These are phyloP conservation scores for Emergomyces pasteurianus DNA, from an alignment of 2,329 filamentous ascomycete genomes.

Conservation along the genomic window DNA sequence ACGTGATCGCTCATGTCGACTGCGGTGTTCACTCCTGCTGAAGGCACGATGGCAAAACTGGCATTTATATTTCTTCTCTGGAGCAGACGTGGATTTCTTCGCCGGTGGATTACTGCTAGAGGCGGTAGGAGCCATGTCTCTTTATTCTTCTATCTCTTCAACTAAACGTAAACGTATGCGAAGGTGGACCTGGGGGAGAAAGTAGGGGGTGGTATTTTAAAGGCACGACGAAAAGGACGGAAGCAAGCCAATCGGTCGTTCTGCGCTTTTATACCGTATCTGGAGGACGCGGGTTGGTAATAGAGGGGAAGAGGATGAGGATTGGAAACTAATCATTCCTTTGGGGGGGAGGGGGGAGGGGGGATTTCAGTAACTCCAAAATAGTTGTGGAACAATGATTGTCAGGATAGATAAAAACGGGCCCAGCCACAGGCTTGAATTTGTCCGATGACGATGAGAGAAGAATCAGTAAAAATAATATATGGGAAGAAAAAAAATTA, in stretches of 20 bases:
- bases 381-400: conserved; percentile 6
- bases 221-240: conserved; percentile 13
- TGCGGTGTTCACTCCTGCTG: conserved; percentile 92
- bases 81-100: conserved; percentile 68
- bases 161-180: conserved; percentile 9
- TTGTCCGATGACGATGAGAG: not conserved
- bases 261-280: conserved; percentile 32
- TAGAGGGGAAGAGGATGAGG: conserved; percentile 22
- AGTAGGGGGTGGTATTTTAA: conserved; percentile 3
- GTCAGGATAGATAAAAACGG: conserved; percentile 10
- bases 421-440: conserved; percentile 31
- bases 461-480: conserved; percentile 10
- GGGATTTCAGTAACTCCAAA: too few relatives aligned
- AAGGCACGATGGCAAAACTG: conserved; percentile 97
- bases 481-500: conserved; percentile 3
- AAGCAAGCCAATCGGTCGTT: conserved; percentile 26
- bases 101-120: conserved; percentile 60
- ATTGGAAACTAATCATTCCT: conserved; percentile 34
- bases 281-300: conserved; percentile 31
- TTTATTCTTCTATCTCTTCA: not conserved
- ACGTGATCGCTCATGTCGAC: conserved; percentile 95
- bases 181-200: too few relatives aligned
- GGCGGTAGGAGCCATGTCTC: conserved; percentile 35
- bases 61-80: conserved; percentile 99
- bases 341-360: too few relatives aligned